These are phyloP conservation scores for Eimeria sp. DNA, from an alignment of 169 alveolate genomes.

Conservation along the genomic window DNA sequence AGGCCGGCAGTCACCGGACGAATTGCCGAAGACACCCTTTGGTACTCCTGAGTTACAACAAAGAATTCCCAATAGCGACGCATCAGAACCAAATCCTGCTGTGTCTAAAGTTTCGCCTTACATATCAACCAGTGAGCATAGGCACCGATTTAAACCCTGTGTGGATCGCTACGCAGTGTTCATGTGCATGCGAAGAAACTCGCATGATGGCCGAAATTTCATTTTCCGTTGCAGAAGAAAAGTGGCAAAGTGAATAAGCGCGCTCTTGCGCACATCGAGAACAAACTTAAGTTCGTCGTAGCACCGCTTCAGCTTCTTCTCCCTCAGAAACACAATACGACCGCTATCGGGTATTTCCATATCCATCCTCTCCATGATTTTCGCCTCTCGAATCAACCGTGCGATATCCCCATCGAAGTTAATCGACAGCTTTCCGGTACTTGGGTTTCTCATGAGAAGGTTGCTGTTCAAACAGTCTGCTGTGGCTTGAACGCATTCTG, in stretches of 20 bases:
- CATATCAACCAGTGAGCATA: neutral
- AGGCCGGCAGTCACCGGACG: slow-evolving; percentile 94
- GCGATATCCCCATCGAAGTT: slow-evolving; percentile 96
- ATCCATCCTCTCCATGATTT: slow-evolving; percentile 96
- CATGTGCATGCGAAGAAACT: neutral
- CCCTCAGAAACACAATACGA: slow-evolving; percentile 95
- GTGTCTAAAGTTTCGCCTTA: neutral
- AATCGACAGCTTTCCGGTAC: slow-evolving; percentile 94
- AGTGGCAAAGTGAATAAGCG: neutral
- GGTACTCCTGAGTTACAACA: slow-evolving; percentile 94
- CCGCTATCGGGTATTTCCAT: slow-evolving; percentile 97
- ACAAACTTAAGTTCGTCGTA: slow-evolving; percentile 93
- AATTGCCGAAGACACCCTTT: slow-evolving; percentile 93
- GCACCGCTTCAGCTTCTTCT: slow-evolving; percentile 96
- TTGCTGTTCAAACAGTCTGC: slow-evolving; percentile 96
- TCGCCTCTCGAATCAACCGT: slow-evolving; percentile 97
- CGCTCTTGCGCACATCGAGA: slow-evolving; percentile 71
- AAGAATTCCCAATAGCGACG: neutral
- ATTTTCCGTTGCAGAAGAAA: neutral
- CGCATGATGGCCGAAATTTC: neutral
- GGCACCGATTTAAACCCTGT: neutral
- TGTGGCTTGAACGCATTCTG: slow-evolving; percentile 94
- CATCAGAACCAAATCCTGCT: neutral
- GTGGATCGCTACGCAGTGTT: neutral
- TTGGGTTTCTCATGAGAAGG: slow-evolving; percentile 94